Base-by-base conservation (phyloP, 2,329 filamentous ascomycete species). In the Nigrospora oryzae region DNA sequence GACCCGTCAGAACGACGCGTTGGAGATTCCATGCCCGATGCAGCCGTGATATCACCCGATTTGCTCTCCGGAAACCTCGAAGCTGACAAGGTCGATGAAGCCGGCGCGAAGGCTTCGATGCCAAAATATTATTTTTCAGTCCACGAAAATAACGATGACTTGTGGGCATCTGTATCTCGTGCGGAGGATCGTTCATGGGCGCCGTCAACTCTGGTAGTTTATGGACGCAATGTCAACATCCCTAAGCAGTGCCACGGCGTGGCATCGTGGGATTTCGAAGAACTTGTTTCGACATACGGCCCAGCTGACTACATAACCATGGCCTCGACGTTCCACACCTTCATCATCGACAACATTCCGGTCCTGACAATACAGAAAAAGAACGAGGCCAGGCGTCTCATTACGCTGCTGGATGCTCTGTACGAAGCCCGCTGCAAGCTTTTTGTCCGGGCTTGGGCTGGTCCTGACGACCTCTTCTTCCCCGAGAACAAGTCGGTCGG, bases 281-380 rank as follows among this genome's bases (percentile, higher is more conserved):
- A 84, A 33, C 74, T 91, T 2, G 88, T 86, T 46, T 73, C 74
- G 6, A 70, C 71, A 2, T 80, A 89, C 38, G 87, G 87, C 0
- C 86, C 86, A 1, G 87, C 87, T 28, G 87, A 93, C 65, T 93
- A 90, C 63, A 85, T 90, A 44, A 85, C 84, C 1, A 76, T 93
- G 59, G 85, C 86, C 1, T 89, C 85, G 2, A 84, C 77, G 14
- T 91, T 83, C 60, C 85, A 90, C 62, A 90, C 86, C 0, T 75
- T 91, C 49, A 79, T 91, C 57, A 69, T 91, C 39, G 83, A 84
- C 52, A 66, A 80, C 16, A 72, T 91, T 2, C 86, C 87, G 0
- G 59, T 84, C 14, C 67, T 93, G 12, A 81, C 77, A 0, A 61
- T 83, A 2, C 64, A 79, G 1, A 81, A 83, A 60, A 91, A 89